Percentiles rank a stretch among this genome's conserved stretches.
phyloP scores from a whole-genome alignment of 2,329 filamentous ascomycete species.

The Diaporthe sp. region DNA sequence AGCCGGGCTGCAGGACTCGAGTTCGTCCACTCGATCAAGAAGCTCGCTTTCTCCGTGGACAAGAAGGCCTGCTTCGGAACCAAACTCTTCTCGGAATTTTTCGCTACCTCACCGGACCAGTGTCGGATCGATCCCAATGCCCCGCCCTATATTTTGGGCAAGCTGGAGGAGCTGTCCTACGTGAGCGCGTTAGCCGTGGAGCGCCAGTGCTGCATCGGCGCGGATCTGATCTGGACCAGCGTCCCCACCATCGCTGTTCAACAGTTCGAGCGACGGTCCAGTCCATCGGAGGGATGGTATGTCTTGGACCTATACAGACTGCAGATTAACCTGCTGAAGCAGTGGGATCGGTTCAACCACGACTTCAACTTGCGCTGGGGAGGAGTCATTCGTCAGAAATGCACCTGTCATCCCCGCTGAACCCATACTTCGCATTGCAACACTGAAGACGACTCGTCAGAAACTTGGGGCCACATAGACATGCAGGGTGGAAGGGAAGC shows the following conservation, averaged over 20 bases:
- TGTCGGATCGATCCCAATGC: no score
- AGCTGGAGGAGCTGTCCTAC: not conserved
- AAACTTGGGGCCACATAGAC: not conserved
- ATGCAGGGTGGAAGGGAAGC: no score
- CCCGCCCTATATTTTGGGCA: not conserved
- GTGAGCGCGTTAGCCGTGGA: not conserved
- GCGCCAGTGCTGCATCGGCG: constrained; percentile 5
- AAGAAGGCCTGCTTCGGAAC: not conserved
- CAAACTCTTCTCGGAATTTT: not conserved
- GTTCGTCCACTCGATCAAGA: not conserved
- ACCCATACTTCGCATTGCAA: not conserved
- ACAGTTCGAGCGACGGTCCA: not conserved
- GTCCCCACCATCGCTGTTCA: not conserved
- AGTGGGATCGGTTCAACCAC: not conserved
- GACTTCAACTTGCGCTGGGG: not conserved
- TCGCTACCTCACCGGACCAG: not conserved
- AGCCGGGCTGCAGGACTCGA: not conserved
- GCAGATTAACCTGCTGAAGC: not conserved
- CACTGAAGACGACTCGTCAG: not conserved
- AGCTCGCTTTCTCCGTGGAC: not conserved
- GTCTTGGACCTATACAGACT: not conserved
- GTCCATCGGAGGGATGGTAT: not conserved
- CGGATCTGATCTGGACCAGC: not conserved
- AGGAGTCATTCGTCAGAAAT: not conserved
- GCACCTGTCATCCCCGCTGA: not conserved